A percentile compares a stretch with the other conserved stretches of the same genome.
Conservation (phyloP, 2,329 filamentous ascomycete species). For the Neocucurbitaria cava region DNA sequence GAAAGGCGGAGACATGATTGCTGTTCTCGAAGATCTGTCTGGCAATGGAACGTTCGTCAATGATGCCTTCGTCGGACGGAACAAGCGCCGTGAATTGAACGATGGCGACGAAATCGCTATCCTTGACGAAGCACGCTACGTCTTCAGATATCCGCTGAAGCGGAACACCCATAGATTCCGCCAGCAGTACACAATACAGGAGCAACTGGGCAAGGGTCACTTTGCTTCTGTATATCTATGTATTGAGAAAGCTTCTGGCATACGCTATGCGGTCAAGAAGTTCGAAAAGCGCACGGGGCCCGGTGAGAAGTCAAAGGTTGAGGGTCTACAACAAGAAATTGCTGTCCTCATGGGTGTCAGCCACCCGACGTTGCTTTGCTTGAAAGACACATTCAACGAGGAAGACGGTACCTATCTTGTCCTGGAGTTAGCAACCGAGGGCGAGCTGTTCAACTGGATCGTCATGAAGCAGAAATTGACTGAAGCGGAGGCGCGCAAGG, state of each 20-base stretch:
- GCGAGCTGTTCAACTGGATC: slow-evolving; percentile 95
- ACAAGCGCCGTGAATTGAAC: slow-evolving; percentile 85
- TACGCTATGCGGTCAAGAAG: slow-evolving; percentile 89
- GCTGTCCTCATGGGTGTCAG: slow-evolving; percentile 96
- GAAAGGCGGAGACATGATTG: slow-evolving; percentile 64
- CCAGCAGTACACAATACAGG: slow-evolving; percentile 83
- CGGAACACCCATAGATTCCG: slow-evolving; percentile 73
- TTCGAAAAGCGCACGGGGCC: slow-evolving; percentile 86
- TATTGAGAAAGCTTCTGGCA: slow-evolving; percentile 82
- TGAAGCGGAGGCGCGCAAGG: slow-evolving; percentile 81
- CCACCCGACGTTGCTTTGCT: slow-evolving; percentile 88
- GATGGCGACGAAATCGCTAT: slow-evolving; percentile 92
- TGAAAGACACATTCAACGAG: slow-evolving; percentile 96
- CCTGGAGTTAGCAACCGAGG: slow-evolving; percentile 87
- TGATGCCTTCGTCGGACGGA: slow-evolving; percentile 86
- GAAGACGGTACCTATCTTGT: slow-evolving; percentile 89
- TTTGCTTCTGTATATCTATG: slow-evolving; percentile 94
- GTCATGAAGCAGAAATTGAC: slow-evolving; percentile 87
- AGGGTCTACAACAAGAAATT: slow-evolving; percentile 92
- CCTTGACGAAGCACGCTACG: slow-evolving; percentile 82
- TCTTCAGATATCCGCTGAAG: slow-evolving; percentile 80
- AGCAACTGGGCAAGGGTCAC: slow-evolving; percentile 91
- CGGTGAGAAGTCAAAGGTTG: slow-evolving; percentile 82
- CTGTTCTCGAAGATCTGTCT: slow-evolving; percentile 89
- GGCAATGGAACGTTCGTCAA: slow-evolving; percentile 98